Evolutionary conservation across 352 stramenopile genomes (phyloP).

Genomic region (Phytophthora pluvialis): DNA sequence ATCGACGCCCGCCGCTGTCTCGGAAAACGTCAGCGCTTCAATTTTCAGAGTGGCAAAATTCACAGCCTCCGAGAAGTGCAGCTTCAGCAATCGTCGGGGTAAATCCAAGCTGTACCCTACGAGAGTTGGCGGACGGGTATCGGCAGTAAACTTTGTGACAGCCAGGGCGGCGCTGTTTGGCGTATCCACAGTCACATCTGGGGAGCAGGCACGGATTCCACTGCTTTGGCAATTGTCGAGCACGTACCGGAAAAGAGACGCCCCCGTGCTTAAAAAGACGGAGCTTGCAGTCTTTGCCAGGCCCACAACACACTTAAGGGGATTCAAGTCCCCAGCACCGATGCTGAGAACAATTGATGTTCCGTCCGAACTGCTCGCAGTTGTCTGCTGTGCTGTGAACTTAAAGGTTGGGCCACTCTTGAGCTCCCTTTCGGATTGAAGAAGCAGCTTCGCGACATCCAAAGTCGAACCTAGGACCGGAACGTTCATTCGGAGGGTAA

Average conservation of each 20-base stretch:
- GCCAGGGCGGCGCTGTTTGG: slow-evolving; percentile 24
- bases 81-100: slow-evolving; percentile 53
- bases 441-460: slow-evolving; percentile 47
- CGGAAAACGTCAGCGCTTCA: slow-evolving; percentile 48
- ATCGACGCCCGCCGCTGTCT: slow-evolving; percentile 40
- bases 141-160: slow-evolving; percentile 49
- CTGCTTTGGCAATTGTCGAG: slow-evolving; percentile 50
- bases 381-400: slow-evolving; percentile 42
- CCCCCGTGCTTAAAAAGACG: slow-evolving; percentile 5
- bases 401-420: slow-evolving; percentile 21
- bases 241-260: slow-evolving; percentile 56
- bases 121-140: slow-evolving; percentile 52
- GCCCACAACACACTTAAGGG: slow-evolving; percentile 43
- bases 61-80: slow-evolving; percentile 77
- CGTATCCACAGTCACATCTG: slow-evolving; percentile 27
- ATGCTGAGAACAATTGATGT: slow-evolving; percentile 51
- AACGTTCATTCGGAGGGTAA: slow-evolving; percentile 46
- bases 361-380: slow-evolving; percentile 51
- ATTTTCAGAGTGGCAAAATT: slow-evolving; percentile 44
- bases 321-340: slow-evolving; percentile 48
- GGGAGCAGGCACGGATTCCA: slow-evolving; percentile 38
- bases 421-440: slow-evolving; percentile 45
- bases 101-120: slow-evolving; percentile 71
- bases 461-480: slow-evolving; percentile 50
- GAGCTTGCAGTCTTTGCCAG: slow-evolving; percentile 36